Base-by-base conservation (phyloP, 129 eudicot genomes). In the Chrysanthemum seticuspe region DNA sequence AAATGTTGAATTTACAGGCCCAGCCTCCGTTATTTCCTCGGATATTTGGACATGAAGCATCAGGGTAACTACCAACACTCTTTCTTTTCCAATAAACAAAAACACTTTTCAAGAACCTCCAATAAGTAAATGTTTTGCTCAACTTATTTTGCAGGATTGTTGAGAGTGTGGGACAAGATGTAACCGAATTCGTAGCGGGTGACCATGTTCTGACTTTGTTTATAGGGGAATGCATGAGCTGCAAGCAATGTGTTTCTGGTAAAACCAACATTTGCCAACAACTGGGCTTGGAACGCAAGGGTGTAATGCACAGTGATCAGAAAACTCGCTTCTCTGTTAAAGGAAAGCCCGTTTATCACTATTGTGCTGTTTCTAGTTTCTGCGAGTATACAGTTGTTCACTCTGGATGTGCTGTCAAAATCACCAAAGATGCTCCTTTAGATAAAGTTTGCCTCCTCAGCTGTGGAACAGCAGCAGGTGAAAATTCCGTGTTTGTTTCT, bases 341-440 rank as follows among this genome's bases (percentile, higher is more conserved):
- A 50, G 96, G 97, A 72, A 91, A 83, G 61, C 97, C 99, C 48
- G 45, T 88, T 72, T 95, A 84, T 80, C 99, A 95, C 66, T 87
- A 95, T 72, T 91, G 99, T 73, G 99, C 97, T 23, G 99, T 95
- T 71, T 95, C 99, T 56, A 95, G 99, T 80, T 95, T 95, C 82
- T 86, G 99, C 3, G 95, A 95, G 68, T 95, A 86, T 57, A 95
- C 97, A 23, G 91, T 95, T 63, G 99, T 95, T 84, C 89, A 95
- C 73, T 83, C 99, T 11, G 97, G 99, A 40, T 95, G 99, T 60
- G 99, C 99, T 71, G 88, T 88, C 71, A 95, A 95, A 80, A 82
- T 95, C 21, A 75, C 76, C 80, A 53, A 84, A 62, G 68, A 13
- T 58, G 99, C 97, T 51, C 99, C 99, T 61, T 67, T 95, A 14